Percentiles rank a stretch among this genome's conserved stretches.
Conservation (phyloP, 2,329 filamentous ascomycete species). For the Calonectria leucothoes region DNA sequence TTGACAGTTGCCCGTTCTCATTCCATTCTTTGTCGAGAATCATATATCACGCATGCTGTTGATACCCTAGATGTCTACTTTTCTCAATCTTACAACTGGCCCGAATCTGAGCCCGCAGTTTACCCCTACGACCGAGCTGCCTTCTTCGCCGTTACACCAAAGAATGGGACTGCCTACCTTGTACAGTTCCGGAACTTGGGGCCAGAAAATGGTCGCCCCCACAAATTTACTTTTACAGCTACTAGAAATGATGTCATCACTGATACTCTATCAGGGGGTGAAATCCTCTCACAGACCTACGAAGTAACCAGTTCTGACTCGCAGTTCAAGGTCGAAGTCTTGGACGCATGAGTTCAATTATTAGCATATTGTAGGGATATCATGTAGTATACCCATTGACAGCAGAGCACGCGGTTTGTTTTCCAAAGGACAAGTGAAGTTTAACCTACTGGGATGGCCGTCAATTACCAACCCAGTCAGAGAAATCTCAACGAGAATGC, state of each 20-base stretch:
- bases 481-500: not conserved
- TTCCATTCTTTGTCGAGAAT: not conserved
- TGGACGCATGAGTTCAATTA: not conserved
- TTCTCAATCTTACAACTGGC: not conserved
- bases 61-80: not conserved
- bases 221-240: not conserved
- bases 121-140: not conserved
- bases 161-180: not conserved
- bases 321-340: not conserved
- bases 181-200: not conserved
- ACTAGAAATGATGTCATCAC: not conserved
- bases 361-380: not conserved
- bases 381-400: not conserved
- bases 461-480: not conserved
- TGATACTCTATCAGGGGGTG: not conserved
- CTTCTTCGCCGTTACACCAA: not conserved
- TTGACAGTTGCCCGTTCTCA: not conserved
- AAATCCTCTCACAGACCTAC: not conserved
- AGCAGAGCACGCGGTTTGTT: no score
- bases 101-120: not conserved
- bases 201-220: not conserved
- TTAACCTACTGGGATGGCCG: not conserved
- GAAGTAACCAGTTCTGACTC: not conserved
- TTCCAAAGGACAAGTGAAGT: not conserved
- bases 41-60: no score